Evolutionary conservation across 2,329 filamentous ascomycete genomes (phyloP), one percentile per base, ranked within the genome.

Genomic region (Reticulascus tulasneorum): DNA sequence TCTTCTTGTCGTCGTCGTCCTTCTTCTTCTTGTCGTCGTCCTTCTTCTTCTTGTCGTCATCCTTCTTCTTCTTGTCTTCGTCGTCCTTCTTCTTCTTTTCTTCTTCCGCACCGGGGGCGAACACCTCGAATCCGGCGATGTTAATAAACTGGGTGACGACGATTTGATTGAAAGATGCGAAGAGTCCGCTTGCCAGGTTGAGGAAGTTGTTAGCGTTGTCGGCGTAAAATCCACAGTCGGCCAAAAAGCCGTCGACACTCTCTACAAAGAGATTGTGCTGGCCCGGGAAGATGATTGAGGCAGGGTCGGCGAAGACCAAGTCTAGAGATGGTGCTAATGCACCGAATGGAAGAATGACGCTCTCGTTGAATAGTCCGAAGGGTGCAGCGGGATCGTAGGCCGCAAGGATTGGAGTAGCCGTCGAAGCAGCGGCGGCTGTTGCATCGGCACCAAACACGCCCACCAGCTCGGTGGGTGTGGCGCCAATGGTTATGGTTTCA

Each of bases 231-330:
- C 50, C 46, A 40, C 59, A 63, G 44, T 63, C 61, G 29, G 45
- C 40, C 33, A 50, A 47, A 42, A 65, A 58, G 19, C 49, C 48
- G 29, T 35, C 47, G 15, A 57, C 47, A 45, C 53, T 56, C 39
- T 59, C 56, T 13, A 64, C 55, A 25, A 65, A 56, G 15, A 63
- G 48, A 33, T 37, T 43, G 18, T 42, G 37, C 46, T 60, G 56
- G 43, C 48, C 45, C 4, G 59, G 49, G 18, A 63, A 45, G 38
- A 65, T 62, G 39, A 65, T 64, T 31, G 51, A 47, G 13, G 62
- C 62, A 8, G 62, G 62, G 42, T 64, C 62, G 6, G 46, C 44
- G 35, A 64, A 55, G 29, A 62, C 44, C 33, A 60, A 47, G 21
- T 54, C 57, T 23, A 54, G 47, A 12, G 46, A 46, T 7, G 56